Evolutionary conservation across 139 green algal species (phyloP).

Genomic region (Asterochloris sp.): DNA sequence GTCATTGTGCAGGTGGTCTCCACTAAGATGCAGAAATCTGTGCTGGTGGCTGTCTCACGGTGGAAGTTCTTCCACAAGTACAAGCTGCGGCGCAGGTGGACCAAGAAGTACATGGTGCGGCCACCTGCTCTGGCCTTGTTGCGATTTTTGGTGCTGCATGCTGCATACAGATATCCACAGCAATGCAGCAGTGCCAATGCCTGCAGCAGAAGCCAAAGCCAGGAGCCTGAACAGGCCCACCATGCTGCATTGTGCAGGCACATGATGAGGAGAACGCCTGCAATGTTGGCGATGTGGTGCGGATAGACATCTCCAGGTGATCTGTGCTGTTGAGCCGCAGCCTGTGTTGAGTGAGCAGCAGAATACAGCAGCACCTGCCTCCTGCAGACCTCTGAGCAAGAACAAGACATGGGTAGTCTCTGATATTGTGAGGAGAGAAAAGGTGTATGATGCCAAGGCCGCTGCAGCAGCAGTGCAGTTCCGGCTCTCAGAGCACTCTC

Average conservation of each 20-base stretch:
- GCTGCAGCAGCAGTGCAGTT: constrained; percentile 19
- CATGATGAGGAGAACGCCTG: constrained; percentile 57
- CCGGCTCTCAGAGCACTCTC: no score
- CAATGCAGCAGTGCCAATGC: background rate
- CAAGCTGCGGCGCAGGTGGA: constrained; percentile 24
- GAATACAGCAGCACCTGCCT: background rate
- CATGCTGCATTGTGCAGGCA: constrained; percentile 24
- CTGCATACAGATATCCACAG: background rate
- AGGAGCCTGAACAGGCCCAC: background rate
- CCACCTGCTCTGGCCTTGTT: background rate
- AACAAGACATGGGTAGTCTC: constrained; percentile 47
- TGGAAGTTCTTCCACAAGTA: constrained; percentile 45
- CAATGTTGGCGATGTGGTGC: constrained; percentile 56
- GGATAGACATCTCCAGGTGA: constrained; percentile 40
- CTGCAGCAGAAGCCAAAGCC: background rate
- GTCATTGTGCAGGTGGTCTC: constrained; percentile 49
- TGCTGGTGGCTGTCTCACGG: constrained; percentile 48
- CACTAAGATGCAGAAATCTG: constrained; percentile 55
- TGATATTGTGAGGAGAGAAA: constrained; percentile 39
- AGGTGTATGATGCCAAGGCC: constrained; percentile 39
- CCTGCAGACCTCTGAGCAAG: constrained; percentile 54
- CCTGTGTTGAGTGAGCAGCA: background rate
- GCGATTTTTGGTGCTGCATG: background rate
- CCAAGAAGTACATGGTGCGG: constrained; percentile 55
- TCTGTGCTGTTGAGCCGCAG: background rate